Evolutionary conservation across 495 filamentous ascomycete species (phyloP).

Genomic region (Xylaria acuta): DNA sequence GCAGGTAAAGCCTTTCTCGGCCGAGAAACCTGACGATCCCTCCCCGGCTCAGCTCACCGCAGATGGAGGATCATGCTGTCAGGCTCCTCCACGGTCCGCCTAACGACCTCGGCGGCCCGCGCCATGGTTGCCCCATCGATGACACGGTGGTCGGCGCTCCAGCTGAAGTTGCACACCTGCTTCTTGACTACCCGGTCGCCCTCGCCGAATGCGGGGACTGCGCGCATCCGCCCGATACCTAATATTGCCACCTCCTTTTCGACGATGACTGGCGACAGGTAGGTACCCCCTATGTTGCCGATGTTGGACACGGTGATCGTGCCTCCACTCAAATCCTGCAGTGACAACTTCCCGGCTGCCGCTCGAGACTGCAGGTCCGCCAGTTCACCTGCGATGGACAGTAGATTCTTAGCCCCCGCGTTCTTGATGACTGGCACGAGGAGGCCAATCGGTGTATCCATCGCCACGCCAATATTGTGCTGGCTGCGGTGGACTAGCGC

Average conservation of each 20-base stretch:
- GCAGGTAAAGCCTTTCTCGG: constrained; percentile 23
- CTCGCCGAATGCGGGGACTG: constrained; percentile 72
- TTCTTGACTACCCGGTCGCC: constrained; percentile 63
- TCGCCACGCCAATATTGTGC: constrained; percentile 96
- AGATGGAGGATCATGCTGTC: constrained; percentile 79
- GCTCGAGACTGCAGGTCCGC: constrained; percentile 74
- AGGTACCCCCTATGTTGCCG: constrained; percentile 93
- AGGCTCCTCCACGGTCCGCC: constrained; percentile 77
- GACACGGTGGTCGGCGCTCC: constrained; percentile 95
- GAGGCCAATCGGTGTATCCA: constrained; percentile 90
- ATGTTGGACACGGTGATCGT: constrained; percentile 98
- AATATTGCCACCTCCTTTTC: constrained; percentile 89
- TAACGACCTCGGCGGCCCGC: constrained; percentile 80
- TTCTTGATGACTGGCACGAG: constrained; percentile 95
- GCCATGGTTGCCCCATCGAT: constrained; percentile 96
- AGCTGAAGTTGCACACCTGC: constrained; percentile 85
- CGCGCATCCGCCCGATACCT: constrained; percentile 80
- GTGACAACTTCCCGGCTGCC: constrained; percentile 71
- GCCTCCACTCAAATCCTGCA: constrained; percentile 79
- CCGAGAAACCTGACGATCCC: constrained; percentile 9
- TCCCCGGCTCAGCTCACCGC: constrained; percentile 40
- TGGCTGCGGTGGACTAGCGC: constrained; percentile 75
- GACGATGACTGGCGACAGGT: constrained; percentile 89
- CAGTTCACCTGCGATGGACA: constrained; percentile 78
- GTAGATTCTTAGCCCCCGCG: constrained; percentile 74